These are phyloP conservation scores for Aphanomyces cochlioides DNA, from an alignment of 352 stramenopile species.

Conservation along the genomic window DNA sequence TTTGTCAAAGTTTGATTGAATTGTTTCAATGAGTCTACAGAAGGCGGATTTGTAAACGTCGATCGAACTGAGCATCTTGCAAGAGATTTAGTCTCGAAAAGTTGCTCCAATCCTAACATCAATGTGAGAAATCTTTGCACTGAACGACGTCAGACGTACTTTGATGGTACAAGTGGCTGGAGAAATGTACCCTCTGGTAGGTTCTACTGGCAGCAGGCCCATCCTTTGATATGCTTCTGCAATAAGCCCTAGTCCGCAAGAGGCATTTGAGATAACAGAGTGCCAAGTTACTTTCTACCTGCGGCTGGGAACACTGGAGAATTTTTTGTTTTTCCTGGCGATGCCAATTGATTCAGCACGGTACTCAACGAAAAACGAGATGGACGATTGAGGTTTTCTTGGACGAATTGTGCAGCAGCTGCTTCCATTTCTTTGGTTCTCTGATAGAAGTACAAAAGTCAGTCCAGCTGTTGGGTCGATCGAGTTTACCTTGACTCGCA, in stretches of 20 bases:
- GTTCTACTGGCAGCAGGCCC: constrained; percentile 9
- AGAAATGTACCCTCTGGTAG: neutral
- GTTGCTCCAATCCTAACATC: constrained; percentile 21
- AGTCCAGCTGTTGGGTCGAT: neutral
- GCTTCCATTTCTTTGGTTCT: constrained; percentile 65
- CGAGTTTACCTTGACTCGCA: constrained; percentile 46
- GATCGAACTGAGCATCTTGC: constrained; percentile 17
- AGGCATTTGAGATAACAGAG: no score
- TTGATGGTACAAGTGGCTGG: constrained; percentile 18
- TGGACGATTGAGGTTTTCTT: constrained; percentile 43
- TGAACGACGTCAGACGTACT: neutral
- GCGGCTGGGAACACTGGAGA: constrained; percentile 16
- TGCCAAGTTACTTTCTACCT: neutral
- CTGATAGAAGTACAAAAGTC: constrained; percentile 32
- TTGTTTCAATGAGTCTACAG: neutral
- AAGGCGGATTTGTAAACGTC: constrained; percentile 20
- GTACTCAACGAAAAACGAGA: constrained; percentile 67
- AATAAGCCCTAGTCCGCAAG: constrained; percentile 21
- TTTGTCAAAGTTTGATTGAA: no score
- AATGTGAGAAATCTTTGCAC: no score
- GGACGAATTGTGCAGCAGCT: constrained; percentile 52
- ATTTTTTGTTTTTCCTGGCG: neutral
- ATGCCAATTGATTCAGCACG: constrained; percentile 30
- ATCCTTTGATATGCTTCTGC: constrained; percentile 26
- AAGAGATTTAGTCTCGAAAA: constrained; percentile 18